Conservation (phyloP, 2,329 filamentous ascomycete genomes). For the Plectosphaerella sp. region DNA sequence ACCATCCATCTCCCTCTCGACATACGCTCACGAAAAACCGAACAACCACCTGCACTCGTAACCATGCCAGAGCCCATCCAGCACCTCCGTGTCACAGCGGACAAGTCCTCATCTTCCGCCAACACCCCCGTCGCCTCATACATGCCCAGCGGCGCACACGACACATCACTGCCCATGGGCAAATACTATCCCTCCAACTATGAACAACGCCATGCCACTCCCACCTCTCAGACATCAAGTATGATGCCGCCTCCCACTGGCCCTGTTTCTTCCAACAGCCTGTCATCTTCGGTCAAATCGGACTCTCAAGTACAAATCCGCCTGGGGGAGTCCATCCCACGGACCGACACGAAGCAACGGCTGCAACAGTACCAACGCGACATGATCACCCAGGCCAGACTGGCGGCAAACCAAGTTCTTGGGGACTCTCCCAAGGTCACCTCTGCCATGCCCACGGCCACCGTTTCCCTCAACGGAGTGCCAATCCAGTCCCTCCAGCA, state of each 20-base stretch:
- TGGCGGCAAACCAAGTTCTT: conserved; percentile 32
- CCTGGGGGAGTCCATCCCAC: conserved; percentile 12
- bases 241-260: background rate
- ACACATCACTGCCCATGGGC: conserved; percentile 47
- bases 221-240: background rate
- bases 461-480: conserved; percentile 27
- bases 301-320: conserved; percentile 13
- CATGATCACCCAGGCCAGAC: conserved; percentile 54
- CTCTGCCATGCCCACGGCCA: conserved; percentile 17
- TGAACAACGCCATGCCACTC: conserved; percentile 33
- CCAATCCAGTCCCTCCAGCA: conserved; percentile 30
- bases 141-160: conserved; percentile 43
- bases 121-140: conserved; percentile 47
- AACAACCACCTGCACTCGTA: conserved; percentile 6
- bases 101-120: conserved; percentile 17
- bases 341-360: conserved; percentile 43
- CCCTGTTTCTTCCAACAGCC: conserved; percentile 1
- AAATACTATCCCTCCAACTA: conserved; percentile 64
- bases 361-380: conserved; percentile 57
- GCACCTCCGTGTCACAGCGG: conserved; percentile 13
- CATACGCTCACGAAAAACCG: conserved; percentile 15
- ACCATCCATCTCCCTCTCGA: conserved; percentile 24
- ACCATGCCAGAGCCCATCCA: conserved; percentile 12
- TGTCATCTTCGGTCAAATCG: conserved; percentile 7
- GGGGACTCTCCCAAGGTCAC: conserved; percentile 19